phyloP scores from a whole-genome alignment of 139 green algal species.

The Coelastrella sp. region DNA sequence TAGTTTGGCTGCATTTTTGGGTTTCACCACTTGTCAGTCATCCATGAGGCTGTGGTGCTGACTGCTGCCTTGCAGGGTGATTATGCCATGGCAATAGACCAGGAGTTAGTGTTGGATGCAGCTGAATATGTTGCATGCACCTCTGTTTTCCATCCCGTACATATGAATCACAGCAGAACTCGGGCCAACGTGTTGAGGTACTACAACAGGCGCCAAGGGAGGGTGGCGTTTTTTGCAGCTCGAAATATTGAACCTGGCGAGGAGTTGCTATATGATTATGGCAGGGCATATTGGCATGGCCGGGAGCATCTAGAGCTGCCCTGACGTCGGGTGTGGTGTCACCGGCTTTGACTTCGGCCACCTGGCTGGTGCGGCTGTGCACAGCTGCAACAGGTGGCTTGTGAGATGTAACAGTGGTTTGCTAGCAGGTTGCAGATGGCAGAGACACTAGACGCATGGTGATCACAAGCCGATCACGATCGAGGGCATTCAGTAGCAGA shows the following conservation, averaged over 20 bases:
- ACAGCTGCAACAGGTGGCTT: no score
- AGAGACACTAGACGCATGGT: no score
- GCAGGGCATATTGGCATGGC: conserved; percentile 64
- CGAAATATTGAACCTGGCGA: conserved; percentile 59
- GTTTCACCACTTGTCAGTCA: no score
- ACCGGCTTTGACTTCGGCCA: background rate
- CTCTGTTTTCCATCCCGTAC: conserved; percentile 64
- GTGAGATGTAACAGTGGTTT: no score
- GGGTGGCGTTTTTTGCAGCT: conserved; percentile 62
- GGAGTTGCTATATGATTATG: conserved; percentile 72
- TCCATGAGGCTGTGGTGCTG: no score
- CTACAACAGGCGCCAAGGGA: conserved; percentile 40
- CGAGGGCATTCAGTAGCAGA: no score
- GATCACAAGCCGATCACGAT: no score
- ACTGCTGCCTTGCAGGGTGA: conserved; percentile 11
- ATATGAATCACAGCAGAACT: conserved; percentile 71
- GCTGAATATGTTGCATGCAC: conserved; percentile 45
- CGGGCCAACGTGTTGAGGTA: conserved; percentile 64
- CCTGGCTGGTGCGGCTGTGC: no score
- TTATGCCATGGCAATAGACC: conserved; percentile 44
- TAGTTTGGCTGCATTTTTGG: no score
- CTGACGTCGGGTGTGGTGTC: background rate
- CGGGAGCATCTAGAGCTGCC: conserved; percentile 66
- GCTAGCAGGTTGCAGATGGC: no score
- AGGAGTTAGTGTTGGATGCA: conserved; percentile 66